phyloP scores from a whole-genome alignment of 345 rosid genomes.

The Erysimum cheiranthoides region DNA sequence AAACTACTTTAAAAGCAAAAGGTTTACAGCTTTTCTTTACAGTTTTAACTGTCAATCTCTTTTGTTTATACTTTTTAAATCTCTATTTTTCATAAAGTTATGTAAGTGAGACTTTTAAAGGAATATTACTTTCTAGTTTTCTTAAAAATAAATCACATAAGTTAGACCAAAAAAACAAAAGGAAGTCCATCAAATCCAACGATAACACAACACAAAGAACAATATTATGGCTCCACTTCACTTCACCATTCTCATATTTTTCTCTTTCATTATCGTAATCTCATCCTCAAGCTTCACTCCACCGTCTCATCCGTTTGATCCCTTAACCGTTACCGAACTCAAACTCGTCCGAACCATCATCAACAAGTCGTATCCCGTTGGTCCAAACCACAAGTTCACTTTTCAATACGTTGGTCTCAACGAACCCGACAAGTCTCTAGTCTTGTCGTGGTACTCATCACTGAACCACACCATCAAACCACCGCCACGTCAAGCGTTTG shows the following conservation, averaged over 20 bases:
- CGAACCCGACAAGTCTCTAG: slow-evolving; percentile 64
- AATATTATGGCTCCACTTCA: too few species aligned
- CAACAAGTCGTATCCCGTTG: slow-evolving; percentile 31
- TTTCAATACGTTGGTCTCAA: slow-evolving; percentile 66
- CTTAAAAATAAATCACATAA: too few species aligned
- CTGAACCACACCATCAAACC: slow-evolving; percentile 9
- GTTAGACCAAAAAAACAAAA: too few species aligned
- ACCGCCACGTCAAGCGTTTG: slow-evolving; percentile 58
- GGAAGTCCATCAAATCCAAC: too few species aligned
- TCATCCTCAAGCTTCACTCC: slow-evolving; percentile 41
- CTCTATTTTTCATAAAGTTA: too few species aligned
- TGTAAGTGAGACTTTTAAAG: too few species aligned
- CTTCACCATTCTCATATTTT: slow-evolving; percentile 6
- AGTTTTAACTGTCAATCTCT: too few species aligned
- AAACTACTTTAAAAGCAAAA: too few species aligned
- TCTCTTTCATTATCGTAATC: slow-evolving; percentile 13
- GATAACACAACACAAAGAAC: too few species aligned
- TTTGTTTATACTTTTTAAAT: too few species aligned
- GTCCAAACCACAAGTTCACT: slow-evolving; percentile 52
- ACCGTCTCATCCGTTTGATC: slow-evolving; percentile 66
- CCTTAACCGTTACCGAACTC: slow-evolving; percentile 60
- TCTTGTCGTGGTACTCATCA: slow-evolving; percentile 57
- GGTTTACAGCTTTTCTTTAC: too few species aligned
- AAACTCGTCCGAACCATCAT: slow-evolving; percentile 50
- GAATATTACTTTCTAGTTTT: too few species aligned